phyloP scores from a whole-genome alignment of 306 rosid species.

The Echinosophora koreensis region DNA sequence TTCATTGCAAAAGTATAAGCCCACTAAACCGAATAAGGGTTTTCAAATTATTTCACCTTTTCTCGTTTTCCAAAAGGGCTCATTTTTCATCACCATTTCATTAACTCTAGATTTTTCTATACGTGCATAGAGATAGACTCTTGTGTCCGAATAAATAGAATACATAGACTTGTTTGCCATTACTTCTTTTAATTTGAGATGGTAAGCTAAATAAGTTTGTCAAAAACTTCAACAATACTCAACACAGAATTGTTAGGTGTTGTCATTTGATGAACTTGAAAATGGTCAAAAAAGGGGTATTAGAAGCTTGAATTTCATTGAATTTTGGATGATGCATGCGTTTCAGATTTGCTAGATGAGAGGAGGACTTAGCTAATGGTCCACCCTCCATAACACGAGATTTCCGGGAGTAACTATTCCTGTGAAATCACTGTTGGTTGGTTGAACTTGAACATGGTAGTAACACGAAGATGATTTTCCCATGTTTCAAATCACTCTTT shows the following conservation, averaged over 20 bases:
- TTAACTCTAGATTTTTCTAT: not conserved
- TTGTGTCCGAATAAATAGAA: not conserved
- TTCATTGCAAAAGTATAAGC: not conserved
- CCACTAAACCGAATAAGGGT: constrained; percentile 14
- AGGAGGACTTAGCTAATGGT: not conserved
- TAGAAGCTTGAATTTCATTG: not conserved
- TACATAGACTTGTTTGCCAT: not conserved
- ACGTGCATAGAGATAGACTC: no score
- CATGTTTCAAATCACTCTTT: no score
- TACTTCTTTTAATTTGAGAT: not conserved
- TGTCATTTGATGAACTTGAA: not conserved
- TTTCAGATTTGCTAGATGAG: not conserved
- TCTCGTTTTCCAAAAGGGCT: not conserved
- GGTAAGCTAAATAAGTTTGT: constrained; percentile 1
- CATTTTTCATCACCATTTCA: no score
- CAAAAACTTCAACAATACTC: not conserved
- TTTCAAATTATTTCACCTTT: not conserved
- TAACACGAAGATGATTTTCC: no score
- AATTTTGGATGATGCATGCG: not conserved
- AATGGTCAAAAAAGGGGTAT: not conserved
- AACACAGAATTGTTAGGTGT: not conserved
- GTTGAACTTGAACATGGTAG: no score
- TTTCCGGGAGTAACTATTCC: not conserved
- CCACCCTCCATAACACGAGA: not conserved
- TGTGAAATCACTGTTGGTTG: not conserved